These are phyloP conservation scores for Talaromyces sp. DNA, from an alignment of 2,329 filamentous ascomycete species.

Conservation along the genomic window DNA sequence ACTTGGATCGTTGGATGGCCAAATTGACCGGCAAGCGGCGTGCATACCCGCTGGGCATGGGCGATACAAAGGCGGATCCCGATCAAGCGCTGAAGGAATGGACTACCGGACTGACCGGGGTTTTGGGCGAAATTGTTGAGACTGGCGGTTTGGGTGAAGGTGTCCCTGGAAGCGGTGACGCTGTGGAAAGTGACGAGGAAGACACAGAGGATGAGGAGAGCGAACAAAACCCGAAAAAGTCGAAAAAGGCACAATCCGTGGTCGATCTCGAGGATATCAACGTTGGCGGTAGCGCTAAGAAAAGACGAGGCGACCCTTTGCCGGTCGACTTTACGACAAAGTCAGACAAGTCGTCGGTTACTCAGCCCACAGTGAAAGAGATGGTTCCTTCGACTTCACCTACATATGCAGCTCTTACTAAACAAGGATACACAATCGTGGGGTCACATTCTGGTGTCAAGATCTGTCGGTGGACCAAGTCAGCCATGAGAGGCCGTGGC, in stretches of 20 bases:
- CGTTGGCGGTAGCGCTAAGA: constrained; percentile 19
- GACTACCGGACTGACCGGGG: constrained; percentile 66
- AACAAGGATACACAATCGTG: constrained; percentile 93
- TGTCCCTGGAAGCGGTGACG: constrained; percentile 73
- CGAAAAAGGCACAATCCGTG: constrained; percentile 42
- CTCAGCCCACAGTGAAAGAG: constrained; percentile 57
- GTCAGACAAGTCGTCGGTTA: constrained; percentile 38
- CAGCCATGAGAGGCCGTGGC: constrained; percentile 82
- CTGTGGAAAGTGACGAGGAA: constrained; percentile 79
- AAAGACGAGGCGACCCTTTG: constrained; percentile 41
- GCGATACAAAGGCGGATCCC: constrained; percentile 74
- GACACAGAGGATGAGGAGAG: constrained; percentile 52
- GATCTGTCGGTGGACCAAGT: constrained; percentile 98
- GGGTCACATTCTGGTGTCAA: constrained; percentile 95
- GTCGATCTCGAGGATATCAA: constrained; percentile 82
- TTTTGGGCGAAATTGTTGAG: constrained; percentile 55
- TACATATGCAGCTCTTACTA: constrained; percentile 82
- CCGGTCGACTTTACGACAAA: constrained; percentile 73
- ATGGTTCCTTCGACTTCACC: constrained; percentile 93
- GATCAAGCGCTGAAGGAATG: constrained; percentile 67
- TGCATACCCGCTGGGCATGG: constrained; percentile 83
- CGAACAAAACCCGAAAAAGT: constrained; percentile 48
- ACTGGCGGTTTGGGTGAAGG: constrained; percentile 56
- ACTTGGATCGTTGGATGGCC: constrained; percentile 96
- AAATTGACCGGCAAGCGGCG: constrained; percentile 80